Evolutionary conservation across 495 filamentous ascomycete genomes (phyloP), one percentile per base, ranked within the genome.

Genomic region (Cetradonia linearis): DNA sequence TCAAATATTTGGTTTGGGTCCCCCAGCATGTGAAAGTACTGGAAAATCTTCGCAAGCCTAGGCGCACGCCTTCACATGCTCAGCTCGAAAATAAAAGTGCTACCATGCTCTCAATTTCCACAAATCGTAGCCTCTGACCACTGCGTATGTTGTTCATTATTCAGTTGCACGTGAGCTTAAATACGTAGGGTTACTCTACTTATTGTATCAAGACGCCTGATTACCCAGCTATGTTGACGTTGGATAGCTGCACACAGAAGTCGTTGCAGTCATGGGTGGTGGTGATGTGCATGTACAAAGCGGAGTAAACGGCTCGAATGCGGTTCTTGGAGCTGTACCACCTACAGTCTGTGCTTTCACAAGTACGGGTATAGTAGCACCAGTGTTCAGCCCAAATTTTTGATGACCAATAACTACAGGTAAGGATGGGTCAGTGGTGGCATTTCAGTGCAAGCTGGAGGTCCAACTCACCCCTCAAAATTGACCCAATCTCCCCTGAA

Each of bases 291-390:
- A 84, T 60, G 81, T 79, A 28, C 78, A 69, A 63, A 73, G 74
- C 20, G 66, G 60, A 10, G 70, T 71, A 67, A 74, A 82, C 33
- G 73, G 69, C 60, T 70, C 34, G 25, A 69, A 63, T 9, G 70
- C 69, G 0, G 76, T 72, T 6, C 74, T 66, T 23, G 70, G 59
- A 4, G 66, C 48, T 5, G 69, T 58, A 23, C 55, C 67, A 18
- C 57, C 40, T 18, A 69, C 36, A 23, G 66, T 71, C 68, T 81
- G 73, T 0, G 82, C 84, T 65, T 77, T 79, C 10, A 89, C 77
- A 47, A 89, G 73, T 30, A 86, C 84, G 1, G 86, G 84, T 59
- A 90, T 87, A 8, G 86, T 78, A 49, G 82, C 84, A 16, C 86
- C 85, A 0, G 86, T 89, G 28, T 69, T 78, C 56, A 89, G 64